Conservation (phyloP, 1,139 yeast genomes). For the Candida pseudoviswanathii region DNA sequence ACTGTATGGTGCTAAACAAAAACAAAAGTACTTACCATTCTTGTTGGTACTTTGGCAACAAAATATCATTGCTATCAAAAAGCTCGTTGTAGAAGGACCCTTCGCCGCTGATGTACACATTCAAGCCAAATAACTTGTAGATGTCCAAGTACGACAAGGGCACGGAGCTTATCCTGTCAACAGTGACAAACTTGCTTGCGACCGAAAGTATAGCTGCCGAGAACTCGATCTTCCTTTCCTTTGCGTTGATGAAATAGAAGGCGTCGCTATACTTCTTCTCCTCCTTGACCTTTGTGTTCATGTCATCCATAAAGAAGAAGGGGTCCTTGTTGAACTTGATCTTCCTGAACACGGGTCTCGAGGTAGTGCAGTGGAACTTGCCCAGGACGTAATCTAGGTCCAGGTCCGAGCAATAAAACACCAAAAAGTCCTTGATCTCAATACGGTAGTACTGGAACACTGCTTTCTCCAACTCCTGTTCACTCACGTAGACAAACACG, state of each 20-base stretch:
- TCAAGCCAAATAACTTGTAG: conserved; percentile 1
- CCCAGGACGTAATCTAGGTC: conserved; percentile 1
- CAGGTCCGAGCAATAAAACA: conserved; percentile 1
- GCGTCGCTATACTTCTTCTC: not conserved
- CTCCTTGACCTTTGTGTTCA: not conserved
- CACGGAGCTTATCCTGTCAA: conserved; percentile 1
- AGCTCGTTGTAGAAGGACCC: not conserved
- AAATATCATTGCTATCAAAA: conserved; percentile 2
- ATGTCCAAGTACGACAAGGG: conserved; percentile 4
- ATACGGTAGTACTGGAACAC: conserved; percentile 5
- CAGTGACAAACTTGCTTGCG: conserved; percentile 1
- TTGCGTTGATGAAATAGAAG: conserved; percentile 3
- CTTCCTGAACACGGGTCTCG: not conserved
- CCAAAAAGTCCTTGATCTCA: conserved; percentile 3
- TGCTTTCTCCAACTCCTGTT: conserved; percentile 5
- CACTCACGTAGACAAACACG: not conserved
- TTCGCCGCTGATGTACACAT: conserved; percentile 2
- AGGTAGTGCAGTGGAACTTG: conserved; percentile 1
- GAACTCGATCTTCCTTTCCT: not conserved
- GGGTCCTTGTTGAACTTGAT: not conserved
- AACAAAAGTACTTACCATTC: not conserved
- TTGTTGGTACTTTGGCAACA: conserved; percentile 1
- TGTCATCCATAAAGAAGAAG: conserved; percentile 1
- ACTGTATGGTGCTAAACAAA: too few relatives aligned
- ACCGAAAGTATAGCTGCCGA: conserved; percentile 5